phyloP scores from a whole-genome alignment of 2,329 filamentous ascomycete species.

The Phyllosticta paracitricarpa region DNA sequence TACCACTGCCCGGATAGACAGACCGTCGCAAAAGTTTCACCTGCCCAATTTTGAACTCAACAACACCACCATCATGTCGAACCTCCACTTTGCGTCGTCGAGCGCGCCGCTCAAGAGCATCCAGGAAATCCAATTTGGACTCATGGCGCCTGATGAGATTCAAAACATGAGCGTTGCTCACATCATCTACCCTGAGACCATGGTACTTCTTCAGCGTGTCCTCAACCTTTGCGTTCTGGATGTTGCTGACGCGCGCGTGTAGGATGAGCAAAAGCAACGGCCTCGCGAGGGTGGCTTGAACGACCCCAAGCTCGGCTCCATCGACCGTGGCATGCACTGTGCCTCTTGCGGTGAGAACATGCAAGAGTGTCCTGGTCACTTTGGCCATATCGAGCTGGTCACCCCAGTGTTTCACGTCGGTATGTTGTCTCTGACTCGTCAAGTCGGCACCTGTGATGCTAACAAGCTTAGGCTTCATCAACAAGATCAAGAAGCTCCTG shows the following conservation, averaged over 20 bases:
- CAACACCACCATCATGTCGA: slow-evolving; percentile 51
- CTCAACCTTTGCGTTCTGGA: slow-evolving; percentile 10
- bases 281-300: slow-evolving; percentile 89
- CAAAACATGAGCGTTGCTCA: slow-evolving; percentile 97
- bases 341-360: slow-evolving; percentile 94
- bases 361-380: slow-evolving; percentile 93
- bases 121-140: slow-evolving; percentile 97
- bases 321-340: slow-evolving; percentile 92
- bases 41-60: not conserved
- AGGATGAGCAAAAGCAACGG: slow-evolving; percentile 81
- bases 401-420: slow-evolving; percentile 87
- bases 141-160: slow-evolving; percentile 96
- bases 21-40: slow-evolving; percentile 1
- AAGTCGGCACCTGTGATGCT: not conserved
- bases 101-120: slow-evolving; percentile 95
- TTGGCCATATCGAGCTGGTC: slow-evolving; percentile 95
- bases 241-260: slow-evolving; percentile 17
- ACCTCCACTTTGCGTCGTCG: slow-evolving; percentile 81
- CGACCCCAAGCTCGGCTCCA: slow-evolving; percentile 90
- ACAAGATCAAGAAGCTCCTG: slow-evolving; percentile 97
- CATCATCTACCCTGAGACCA: slow-evolving; percentile 97
- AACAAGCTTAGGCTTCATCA: slow-evolving; percentile 81
- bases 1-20: not conserved
- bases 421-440: slow-evolving; percentile 24
- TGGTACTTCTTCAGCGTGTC: slow-evolving; percentile 41